Base-by-base conservation (phyloP, 371 early-diverging fungal species). In the Apophysomyces ossiformis region DNA sequence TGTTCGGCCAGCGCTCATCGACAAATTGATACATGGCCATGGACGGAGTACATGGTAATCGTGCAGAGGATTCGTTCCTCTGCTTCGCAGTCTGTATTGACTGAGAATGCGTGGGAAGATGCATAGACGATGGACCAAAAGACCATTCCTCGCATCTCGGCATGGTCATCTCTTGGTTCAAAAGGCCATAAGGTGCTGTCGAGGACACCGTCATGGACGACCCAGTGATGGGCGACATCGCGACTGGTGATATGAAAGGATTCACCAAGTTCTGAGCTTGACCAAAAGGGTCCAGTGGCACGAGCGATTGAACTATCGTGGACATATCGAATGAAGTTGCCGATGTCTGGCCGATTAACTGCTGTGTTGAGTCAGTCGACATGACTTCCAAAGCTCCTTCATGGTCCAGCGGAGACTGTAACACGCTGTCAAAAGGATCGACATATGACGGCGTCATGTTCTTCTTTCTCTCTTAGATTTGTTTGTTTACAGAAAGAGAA, bases 371-470 rank as follows among this genome's bases (percentile, higher is more conserved):
- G 5, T 50, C 54, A 26, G 54, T 18, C 21, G 54, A 16, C 54
- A 50, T 50, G 21, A 7, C 21, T 16, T 26, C 54, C 54, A 50
- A 50, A 8, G 54, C 54, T 50, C 18, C 54, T 21, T 50, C 54
- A 21, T 50, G 54, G 54, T 50, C 54, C 21, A 50, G 54, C 21
- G 54, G 54, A 50, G 54, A 50, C 21, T 50, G 54, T 26, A 50
- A 21, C 18, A 50, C 54, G 54, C 54, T 50, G 54, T 50, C 54
- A 50, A 50, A 50, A 50, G 54, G 54, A 50, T 50, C 54, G 54
- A 50, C 54, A 50, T 50, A 50, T 26, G 54, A 50, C 54, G 54
- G 54, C 21, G 54, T 50, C 54, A 50, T 50, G 21, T 50, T 50
- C 21, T 50, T 50, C 54, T 50, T 50, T 16, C 54, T 50, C 21